A percentile compares a stretch with the other conserved stretches of the same genome.
Conservation (phyloP, 768 basidiomycete genomes). For the Amanita thiersii region DNA sequence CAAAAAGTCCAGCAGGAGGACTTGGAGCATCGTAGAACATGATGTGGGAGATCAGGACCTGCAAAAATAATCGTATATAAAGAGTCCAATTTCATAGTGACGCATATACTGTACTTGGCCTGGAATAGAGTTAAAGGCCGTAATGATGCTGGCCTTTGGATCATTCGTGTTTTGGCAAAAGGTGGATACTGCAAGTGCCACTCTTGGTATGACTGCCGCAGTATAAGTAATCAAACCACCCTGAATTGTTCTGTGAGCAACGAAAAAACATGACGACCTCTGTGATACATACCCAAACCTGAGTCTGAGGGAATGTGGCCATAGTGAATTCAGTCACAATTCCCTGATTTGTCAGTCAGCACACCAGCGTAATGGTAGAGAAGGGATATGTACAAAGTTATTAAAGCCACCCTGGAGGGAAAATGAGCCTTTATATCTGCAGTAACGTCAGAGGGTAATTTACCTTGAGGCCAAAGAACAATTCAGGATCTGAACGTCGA, state of each 20-base stretch:
- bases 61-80: not conserved
- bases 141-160: slow-evolving; percentile 6
- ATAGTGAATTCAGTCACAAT: slow-evolving; percentile 41
- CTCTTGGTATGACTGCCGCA: not conserved
- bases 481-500: slow-evolving; percentile 12
- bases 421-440: not conserved
- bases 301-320: slow-evolving; percentile 31
- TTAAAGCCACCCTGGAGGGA: slow-evolving; percentile 22
- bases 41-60: slow-evolving; percentile 18
- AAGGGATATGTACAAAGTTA: slow-evolving; percentile 36
- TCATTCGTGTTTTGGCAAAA: not conserved
- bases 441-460: not conserved
- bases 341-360: slow-evolving; percentile 18
- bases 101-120: slow-evolving; percentile 1
- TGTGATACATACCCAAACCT: slow-evolving; percentile 18
- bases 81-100: too few species aligned
- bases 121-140: not conserved
- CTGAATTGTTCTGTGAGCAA: too few species aligned
- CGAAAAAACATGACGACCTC: too few species aligned
- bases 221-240: not conserved
- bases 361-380: too few species aligned
- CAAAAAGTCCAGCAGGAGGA: slow-evolving; percentile 41
- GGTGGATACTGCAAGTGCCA: not conserved
- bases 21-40: slow-evolving; percentile 55
- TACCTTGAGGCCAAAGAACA: slow-evolving; percentile 21